Evolutionary conservation across 371 early-diverging fungal genomes (phyloP).

Genomic region (Syncephalastrum sp.): DNA sequence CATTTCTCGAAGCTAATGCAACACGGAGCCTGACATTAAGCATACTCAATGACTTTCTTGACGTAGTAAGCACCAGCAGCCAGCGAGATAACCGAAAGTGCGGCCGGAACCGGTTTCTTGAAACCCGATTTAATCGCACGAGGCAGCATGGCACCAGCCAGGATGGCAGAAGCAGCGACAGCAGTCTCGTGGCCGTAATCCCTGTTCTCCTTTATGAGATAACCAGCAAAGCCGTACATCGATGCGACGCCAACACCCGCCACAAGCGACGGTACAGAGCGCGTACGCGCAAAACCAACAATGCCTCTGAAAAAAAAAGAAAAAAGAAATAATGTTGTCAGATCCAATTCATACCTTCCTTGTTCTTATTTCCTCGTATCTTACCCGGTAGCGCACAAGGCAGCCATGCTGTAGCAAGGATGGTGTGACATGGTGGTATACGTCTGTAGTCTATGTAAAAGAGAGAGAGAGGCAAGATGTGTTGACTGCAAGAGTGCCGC

Average conservation of each 20-base stretch:
- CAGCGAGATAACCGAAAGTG: slow-evolving; percentile 35
- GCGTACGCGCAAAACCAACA: slow-evolving; percentile 57
- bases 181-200: slow-evolving; percentile 71
- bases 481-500: too few relatives aligned
- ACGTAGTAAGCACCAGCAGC: slow-evolving; percentile 50
- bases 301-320: slow-evolving; percentile 52
- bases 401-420: slow-evolving; percentile 45
- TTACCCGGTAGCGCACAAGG: slow-evolving; percentile 33
- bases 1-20: not conserved
- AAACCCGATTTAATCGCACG: slow-evolving; percentile 51
- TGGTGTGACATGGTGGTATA: slow-evolving; percentile 35
- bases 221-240: slow-evolving; percentile 58
- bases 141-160: slow-evolving; percentile 61
- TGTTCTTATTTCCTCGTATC: slow-evolving; percentile 22
- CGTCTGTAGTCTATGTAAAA: too few relatives aligned
- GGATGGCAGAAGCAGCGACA: slow-evolving; percentile 52
- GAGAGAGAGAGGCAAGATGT: too few relatives aligned
- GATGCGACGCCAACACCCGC: slow-evolving; percentile 68
- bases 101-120: slow-evolving; percentile 45
- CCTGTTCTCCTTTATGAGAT: slow-evolving; percentile 59
- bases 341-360: slow-evolving; percentile 33
- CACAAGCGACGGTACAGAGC: slow-evolving; percentile 60
- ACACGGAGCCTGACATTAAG: slow-evolving; percentile 3
- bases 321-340: slow-evolving; percentile 27
- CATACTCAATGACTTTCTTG: slow-evolving; percentile 47